phyloP scores from a whole-genome alignment of 768 basidiomycete genomes.

The Boletus pseudo-olivaceus region DNA sequence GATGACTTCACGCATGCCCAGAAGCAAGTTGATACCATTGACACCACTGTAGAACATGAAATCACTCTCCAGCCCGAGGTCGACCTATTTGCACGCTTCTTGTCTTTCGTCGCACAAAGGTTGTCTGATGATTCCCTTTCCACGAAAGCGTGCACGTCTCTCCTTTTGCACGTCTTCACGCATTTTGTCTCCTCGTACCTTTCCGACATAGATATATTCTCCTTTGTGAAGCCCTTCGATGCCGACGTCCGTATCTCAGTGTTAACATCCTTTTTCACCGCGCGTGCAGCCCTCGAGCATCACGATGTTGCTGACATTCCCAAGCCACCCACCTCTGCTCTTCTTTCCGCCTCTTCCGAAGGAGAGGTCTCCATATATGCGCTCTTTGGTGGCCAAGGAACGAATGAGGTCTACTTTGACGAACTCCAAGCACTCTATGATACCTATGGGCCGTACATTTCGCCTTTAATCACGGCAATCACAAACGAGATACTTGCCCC shows the following conservation, averaged over 20 bases:
- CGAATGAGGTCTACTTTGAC: conserved; percentile 97
- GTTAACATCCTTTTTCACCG: conserved; percentile 74
- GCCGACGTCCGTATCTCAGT: conserved; percentile 73
- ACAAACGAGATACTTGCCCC: conserved; percentile 67
- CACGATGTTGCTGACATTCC: conserved; percentile 55
- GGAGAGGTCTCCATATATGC: conserved; percentile 79
- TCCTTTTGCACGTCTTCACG: conserved; percentile 72
- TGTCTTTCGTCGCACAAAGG: conserved; percentile 69
- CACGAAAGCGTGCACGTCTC: conserved; percentile 49
- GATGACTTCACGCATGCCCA: conserved; percentile 80
- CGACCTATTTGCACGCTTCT: conserved; percentile 80
- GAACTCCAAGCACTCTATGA: conserved; percentile 91
- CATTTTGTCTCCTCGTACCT: conserved; percentile 80
- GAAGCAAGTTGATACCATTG: conserved; percentile 53
- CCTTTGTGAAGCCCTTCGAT: conserved; percentile 71
- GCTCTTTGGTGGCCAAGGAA: conserved; percentile 96
- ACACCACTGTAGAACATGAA: conserved; percentile 50
- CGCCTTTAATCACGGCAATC: conserved; percentile 61
- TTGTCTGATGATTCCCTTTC: conserved; percentile 54
- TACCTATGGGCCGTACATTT: conserved; percentile 85
- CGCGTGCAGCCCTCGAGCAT: conserved; percentile 65
- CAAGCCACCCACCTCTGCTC: conserved; percentile 57
- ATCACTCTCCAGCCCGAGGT: conserved; percentile 61
- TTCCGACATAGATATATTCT: conserved; percentile 71
- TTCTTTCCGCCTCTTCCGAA: conserved; percentile 58